Percentiles rank a stretch among this genome's conserved stretches.
Evolutionary conservation across 192 early-diverging fungal species (phyloP).

Genomic region (Ambispora gerdemannii): DNA sequence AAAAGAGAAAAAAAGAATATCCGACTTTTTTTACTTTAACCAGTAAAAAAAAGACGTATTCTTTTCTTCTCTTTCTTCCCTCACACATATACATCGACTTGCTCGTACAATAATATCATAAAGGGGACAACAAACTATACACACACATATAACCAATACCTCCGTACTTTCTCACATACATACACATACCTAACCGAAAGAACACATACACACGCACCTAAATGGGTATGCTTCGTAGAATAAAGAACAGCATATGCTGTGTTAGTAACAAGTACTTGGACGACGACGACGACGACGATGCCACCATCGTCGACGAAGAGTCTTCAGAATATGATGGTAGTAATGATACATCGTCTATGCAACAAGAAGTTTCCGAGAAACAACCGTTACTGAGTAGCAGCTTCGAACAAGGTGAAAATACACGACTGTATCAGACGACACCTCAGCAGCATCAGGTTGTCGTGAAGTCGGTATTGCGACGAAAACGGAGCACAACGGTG

Average conservation of each 20-base stretch:
- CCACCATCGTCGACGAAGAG: background rate
- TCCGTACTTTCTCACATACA: background rate
- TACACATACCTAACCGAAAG: background rate
- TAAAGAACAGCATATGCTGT: constrained; percentile 19
- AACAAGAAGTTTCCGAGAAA: constrained; percentile 25
- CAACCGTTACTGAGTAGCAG: constrained; percentile 8
- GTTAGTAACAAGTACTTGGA: background rate
- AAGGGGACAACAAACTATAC: background rate
- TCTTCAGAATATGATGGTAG: too few species aligned
- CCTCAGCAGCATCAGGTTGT: constrained; percentile 1
- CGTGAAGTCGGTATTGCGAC: constrained; percentile 22
- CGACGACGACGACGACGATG: constrained; percentile 30
- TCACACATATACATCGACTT: background rate
- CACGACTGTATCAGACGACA: background rate
- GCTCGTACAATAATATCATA: background rate
- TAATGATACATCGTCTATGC: too few species aligned
- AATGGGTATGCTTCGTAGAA: constrained; percentile 19
- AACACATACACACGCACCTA: background rate
- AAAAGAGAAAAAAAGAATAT: too few species aligned
- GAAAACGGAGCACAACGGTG: background rate
- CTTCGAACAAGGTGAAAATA: background rate
- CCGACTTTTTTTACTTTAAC: too few species aligned
- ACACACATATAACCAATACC: background rate
- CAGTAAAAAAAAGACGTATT: background rate
- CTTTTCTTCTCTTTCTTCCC: background rate